Conservation (phyloP, 2,329 filamentous ascomycete genomes). For the Xylaria sp. region DNA sequence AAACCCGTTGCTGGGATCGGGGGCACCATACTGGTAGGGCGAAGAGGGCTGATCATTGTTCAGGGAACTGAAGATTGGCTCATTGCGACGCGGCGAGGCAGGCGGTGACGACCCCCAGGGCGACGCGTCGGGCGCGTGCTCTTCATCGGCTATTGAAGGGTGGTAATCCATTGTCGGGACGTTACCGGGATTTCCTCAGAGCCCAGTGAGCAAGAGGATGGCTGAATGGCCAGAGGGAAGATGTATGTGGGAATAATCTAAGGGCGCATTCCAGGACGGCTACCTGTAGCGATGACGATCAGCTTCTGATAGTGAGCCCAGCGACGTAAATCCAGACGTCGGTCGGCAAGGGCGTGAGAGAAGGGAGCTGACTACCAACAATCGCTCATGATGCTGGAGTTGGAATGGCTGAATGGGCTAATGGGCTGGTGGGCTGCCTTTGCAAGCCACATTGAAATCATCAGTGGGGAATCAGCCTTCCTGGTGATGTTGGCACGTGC, state of each 20-base stretch:
- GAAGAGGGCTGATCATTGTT: constrained; percentile 42
- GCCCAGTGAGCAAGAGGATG: constrained; percentile 4
- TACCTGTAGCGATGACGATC: constrained; percentile 1
- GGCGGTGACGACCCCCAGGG: constrained; percentile 60
- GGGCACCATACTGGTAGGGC: constrained; percentile 47
- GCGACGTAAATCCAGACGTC: neutral
- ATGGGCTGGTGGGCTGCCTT: constrained; percentile 14
- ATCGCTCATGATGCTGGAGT: constrained; percentile 9
- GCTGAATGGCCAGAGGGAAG: constrained; percentile 10
- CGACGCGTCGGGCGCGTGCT: constrained; percentile 55
- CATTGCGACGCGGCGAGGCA: constrained; percentile 52
- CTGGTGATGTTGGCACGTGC: neutral
- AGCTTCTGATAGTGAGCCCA: neutral
- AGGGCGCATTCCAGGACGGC: constrained; percentile 16
- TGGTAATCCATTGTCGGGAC: constrained; percentile 59
- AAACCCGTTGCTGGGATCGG: constrained; percentile 49
- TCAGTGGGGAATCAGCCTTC: constrained; percentile 22
- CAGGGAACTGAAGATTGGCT: constrained; percentile 46
- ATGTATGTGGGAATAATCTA: constrained; percentile 3
- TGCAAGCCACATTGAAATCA: constrained; percentile 16
- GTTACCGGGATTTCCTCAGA: constrained; percentile 3
- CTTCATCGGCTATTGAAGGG: constrained; percentile 56
- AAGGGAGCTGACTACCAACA: neutral
- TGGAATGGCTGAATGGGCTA: constrained; percentile 1
- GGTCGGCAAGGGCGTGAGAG: neutral